phyloP scores from a whole-genome alignment of 176 grass and related monocot genomes.

The Musa beccarii region DNA sequence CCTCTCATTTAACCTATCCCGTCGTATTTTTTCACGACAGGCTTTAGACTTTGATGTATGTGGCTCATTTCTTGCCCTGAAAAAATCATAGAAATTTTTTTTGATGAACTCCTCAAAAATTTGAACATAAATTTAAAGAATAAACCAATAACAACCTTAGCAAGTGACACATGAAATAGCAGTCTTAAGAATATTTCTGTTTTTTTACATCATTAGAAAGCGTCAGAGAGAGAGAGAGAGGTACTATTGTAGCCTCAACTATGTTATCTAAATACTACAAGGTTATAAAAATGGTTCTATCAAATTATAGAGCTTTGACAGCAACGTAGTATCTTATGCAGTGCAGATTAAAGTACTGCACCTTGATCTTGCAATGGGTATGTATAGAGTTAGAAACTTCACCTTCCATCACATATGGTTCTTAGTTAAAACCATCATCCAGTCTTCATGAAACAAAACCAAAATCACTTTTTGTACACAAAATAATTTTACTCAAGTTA shows the following conservation, averaged over 20 bases:
- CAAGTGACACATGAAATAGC: not conserved
- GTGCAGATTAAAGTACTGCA: no score
- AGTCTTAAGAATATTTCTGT: not conserved
- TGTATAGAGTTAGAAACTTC: no score
- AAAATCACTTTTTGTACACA: no score
- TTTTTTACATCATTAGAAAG: not conserved
- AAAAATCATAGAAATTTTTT: not conserved
- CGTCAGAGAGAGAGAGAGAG: not conserved
- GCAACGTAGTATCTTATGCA: no score
- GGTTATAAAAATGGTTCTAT: no score
- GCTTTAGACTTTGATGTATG: constrained; percentile 3
- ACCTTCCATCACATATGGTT: no score
- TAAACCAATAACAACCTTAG: not conserved
- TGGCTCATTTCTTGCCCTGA: constrained; percentile 2
- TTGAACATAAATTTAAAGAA: not conserved
- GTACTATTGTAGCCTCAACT: not conserved
- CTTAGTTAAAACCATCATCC: no score
- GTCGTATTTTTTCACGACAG: constrained; percentile 8
- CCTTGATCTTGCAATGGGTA: no score
- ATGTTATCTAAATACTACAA: not conserved
- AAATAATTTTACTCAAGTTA: no score
- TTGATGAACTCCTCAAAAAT: not conserved
- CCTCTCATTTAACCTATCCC: constrained; percentile 41
- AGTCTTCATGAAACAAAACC: no score
- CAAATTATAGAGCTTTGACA: no score